These are phyloP conservation scores for Colletotrichum chrysophilum DNA, from an alignment of 2,329 filamentous ascomycete genomes.

Conservation along the genomic window DNA sequence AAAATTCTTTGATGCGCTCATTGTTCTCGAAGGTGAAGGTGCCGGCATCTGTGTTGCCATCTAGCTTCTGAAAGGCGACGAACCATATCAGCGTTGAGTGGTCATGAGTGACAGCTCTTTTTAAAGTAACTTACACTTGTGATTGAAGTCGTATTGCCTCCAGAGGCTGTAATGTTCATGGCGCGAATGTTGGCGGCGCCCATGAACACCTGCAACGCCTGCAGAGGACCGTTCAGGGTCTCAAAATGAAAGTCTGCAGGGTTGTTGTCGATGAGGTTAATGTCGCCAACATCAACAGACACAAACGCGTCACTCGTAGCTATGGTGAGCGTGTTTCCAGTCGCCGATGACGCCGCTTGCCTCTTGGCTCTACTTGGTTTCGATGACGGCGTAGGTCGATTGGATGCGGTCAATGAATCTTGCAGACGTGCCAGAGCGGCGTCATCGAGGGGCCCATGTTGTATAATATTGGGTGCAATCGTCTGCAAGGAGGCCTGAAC, in stretches of 20 bases:
- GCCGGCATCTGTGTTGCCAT: background rate
- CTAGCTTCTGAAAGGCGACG: background rate
- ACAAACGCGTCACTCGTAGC: background rate
- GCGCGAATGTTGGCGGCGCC: constrained; percentile 4
- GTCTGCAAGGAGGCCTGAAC: background rate
- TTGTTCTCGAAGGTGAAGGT: background rate
- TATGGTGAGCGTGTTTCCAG: background rate
- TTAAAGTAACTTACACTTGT: background rate
- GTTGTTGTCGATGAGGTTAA: background rate
- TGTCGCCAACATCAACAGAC: constrained; percentile 3
- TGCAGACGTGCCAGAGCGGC: background rate
- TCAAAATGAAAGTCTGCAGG: background rate
- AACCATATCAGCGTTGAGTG: too few species aligned
- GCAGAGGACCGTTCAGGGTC: background rate
- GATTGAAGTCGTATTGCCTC: background rate
- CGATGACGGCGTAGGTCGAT: background rate
- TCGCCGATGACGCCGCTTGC: background rate
- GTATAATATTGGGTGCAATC: background rate
- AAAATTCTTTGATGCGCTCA: constrained; percentile 6
- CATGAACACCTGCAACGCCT: constrained; percentile 2
- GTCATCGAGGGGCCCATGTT: background rate
- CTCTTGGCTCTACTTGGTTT: background rate
- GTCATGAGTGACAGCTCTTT: too few species aligned
- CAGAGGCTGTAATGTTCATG: background rate
- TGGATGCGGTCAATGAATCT: background rate